These are phyloP conservation scores for Trichoderma harzianum DNA, from an alignment of 2,329 filamentous ascomycete genomes.

Conservation along the genomic window DNA sequence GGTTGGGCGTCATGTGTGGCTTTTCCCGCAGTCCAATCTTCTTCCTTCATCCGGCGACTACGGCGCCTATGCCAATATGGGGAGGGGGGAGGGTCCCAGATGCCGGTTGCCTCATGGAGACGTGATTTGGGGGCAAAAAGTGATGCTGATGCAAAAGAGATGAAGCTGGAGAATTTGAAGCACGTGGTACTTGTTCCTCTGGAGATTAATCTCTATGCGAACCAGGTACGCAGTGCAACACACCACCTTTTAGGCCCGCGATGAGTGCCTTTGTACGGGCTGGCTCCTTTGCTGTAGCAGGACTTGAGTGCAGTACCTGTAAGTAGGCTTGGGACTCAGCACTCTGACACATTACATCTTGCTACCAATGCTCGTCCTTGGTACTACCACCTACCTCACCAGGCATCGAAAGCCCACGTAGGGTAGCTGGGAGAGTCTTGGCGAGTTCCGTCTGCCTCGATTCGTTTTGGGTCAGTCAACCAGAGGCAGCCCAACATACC, in stretches of 20 bases:
- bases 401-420: background rate
- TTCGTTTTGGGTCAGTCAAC: background rate
- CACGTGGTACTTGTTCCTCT: conserved; percentile 2
- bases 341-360: background rate
- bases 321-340: background rate
- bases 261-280: background rate
- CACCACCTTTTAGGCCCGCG: background rate
- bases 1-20: conserved; percentile 9
- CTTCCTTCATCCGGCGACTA: background rate
- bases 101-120: conserved; percentile 5
- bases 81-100: background rate
- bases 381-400: background rate
- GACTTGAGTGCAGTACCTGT: background rate
- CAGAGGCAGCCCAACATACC: background rate
- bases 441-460: background rate
- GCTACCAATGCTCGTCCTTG: background rate
- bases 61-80: background rate
- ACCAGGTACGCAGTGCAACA: conserved; percentile 6
- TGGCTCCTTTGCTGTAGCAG: background rate
- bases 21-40: conserved; percentile 5
- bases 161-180: conserved; percentile 5
- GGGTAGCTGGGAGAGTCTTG: background rate
- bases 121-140: background rate
- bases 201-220: conserved; percentile 14
- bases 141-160: background rate